phyloP scores from a whole-genome alignment of 129 eudicot genomes.

The Flaveria bidentis region DNA sequence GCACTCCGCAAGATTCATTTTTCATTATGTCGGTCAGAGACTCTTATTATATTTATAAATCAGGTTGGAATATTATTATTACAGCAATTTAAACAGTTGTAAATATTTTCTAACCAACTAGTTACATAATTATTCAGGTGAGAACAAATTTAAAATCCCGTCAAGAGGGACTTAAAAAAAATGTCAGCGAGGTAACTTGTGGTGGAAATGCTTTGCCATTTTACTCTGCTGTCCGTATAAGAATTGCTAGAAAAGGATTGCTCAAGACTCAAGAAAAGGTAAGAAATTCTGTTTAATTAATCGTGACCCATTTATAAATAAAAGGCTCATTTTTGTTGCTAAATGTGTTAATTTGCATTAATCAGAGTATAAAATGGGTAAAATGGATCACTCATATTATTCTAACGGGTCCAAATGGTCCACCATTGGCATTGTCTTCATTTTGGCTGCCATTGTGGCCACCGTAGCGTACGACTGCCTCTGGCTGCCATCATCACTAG shows the following conservation, averaged over 20 bases:
- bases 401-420: no score
- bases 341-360: background rate
- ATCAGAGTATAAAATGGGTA: background rate
- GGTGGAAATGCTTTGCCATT: conserved; percentile 97
- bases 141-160: conserved; percentile 51
- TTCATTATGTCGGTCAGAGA: conserved; percentile 70
- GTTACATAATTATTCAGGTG: conserved; percentile 46
- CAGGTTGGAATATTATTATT: conserved; percentile 55
- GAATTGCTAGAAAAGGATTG: conserved; percentile 68
- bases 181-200: conserved; percentile 67
- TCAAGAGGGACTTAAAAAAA: conserved; percentile 42
- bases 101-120: background rate
- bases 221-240: conserved; percentile 84
- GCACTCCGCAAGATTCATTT: conserved; percentile 88
- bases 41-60: conserved; percentile 83
- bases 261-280: conserved; percentile 72
- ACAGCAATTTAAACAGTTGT: conserved; percentile 14
- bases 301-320: background rate
- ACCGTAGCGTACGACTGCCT: no score
- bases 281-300: conserved; percentile 1
- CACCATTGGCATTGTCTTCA: no score
- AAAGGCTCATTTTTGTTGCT: background rate
- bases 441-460: no score
- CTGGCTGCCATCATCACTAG: no score
- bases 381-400: background rate